These are phyloP conservation scores for Botrytis medusae DNA, from an alignment of 2,329 filamentous ascomycete genomes.

Conservation along the genomic window DNA sequence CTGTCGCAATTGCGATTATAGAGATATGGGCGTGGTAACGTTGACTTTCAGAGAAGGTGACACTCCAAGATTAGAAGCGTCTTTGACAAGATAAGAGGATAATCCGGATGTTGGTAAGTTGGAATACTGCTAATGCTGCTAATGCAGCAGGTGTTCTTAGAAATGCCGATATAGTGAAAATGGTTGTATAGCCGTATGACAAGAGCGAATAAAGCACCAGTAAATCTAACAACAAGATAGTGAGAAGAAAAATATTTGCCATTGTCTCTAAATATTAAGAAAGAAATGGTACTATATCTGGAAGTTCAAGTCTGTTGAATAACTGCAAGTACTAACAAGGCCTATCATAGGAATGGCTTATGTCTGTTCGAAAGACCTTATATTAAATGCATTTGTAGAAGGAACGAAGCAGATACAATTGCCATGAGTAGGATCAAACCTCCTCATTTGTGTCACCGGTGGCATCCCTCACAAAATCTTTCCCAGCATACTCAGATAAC, in stretches of 20 bases:
- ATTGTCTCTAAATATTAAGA: not conserved
- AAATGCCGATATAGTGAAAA: not conserved
- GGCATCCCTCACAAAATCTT: not conserved
- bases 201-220: not conserved
- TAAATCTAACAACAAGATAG: not conserved
- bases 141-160: not conserved
- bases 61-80: not conserved
- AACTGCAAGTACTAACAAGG: not conserved
- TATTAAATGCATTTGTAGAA: not conserved
- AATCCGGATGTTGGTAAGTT: not conserved
- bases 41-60: not conserved
- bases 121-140: not conserved
- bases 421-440: not conserved
- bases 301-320: not conserved
- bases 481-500: not conserved
- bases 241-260: not conserved
- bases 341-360: not conserved
- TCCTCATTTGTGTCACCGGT: not conserved
- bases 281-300: not conserved
- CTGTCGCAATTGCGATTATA: not conserved
- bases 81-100: not conserved
- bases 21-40: not conserved
- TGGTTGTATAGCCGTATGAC: not conserved
- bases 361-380: not conserved
- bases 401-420: not conserved